Evolutionary conservation across 345 rosid genomes (phyloP).

Genomic region (Syzygium jambos): DNA sequence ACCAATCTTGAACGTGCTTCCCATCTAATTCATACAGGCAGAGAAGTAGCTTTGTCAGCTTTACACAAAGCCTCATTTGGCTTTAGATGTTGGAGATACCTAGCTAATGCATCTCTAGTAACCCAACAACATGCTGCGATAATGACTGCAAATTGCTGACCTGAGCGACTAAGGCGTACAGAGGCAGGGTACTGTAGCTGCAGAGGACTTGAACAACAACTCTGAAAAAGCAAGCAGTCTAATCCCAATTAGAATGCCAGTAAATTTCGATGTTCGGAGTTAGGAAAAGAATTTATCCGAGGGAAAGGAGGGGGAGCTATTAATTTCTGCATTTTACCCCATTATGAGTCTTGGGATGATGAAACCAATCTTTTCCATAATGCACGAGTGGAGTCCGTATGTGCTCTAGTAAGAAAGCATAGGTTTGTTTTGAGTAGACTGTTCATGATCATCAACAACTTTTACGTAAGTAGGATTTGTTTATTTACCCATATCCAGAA

Average conservation of each 20-base stretch:
- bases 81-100: neutral
- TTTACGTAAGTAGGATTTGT: neutral
- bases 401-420: conserved; percentile 24
- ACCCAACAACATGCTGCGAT: too few relatives aligned
- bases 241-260: neutral
- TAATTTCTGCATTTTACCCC: conserved; percentile 35
- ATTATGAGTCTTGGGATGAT: conserved; percentile 65
- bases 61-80: neutral
- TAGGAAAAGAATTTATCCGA: neutral
- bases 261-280: neutral
- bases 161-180: conserved; percentile 70
- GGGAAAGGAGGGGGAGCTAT: neutral
- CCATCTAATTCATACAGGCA: conserved; percentile 39
- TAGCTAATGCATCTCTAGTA: neutral
- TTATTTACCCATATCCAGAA: conserved; percentile 70
- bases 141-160: conserved; percentile 9
- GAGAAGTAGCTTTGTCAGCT: neutral
- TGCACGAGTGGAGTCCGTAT: conserved; percentile 80
- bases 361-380: conserved; percentile 56
- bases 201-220: conserved; percentile 79
- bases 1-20: conserved; percentile 39
- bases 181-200: conserved; percentile 79
- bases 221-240: conserved; percentile 25
- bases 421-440: neutral
- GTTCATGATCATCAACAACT: neutral